Conservation (phyloP, 257 asterid species). For the Solanum arcanum region DNA sequence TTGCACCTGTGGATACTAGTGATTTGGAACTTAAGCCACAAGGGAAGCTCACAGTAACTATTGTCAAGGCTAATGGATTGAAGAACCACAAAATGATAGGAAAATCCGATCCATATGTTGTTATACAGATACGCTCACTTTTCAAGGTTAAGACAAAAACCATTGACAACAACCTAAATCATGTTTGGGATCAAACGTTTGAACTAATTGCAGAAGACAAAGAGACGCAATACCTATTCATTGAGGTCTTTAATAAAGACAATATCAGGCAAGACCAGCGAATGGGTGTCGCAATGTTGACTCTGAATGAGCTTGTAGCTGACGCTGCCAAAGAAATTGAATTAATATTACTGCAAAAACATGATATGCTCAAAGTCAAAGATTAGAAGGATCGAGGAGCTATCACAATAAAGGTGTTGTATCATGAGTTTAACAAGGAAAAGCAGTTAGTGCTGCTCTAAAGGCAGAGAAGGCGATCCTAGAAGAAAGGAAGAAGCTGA, state of each 20-base stretch:
- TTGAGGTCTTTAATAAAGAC: slow-evolving; percentile 90
- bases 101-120: slow-evolving; percentile 90
- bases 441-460: slow-evolving; percentile 61
- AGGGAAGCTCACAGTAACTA: slow-evolving; percentile 62
- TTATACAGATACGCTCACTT: slow-evolving; percentile 68
- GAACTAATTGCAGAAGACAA: slow-evolving; percentile 89
- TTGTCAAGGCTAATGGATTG: slow-evolving; percentile 54
- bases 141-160: slow-evolving; percentile 87
- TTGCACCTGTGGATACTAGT: slow-evolving; percentile 81
- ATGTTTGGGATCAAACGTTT: slow-evolving; percentile 73
- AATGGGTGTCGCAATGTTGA: slow-evolving; percentile 59
- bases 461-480: slow-evolving; percentile 76
- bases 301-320: slow-evolving; percentile 60
- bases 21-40: slow-evolving; percentile 98
- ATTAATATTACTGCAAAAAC: slow-evolving; percentile 57
- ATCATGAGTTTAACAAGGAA: slow-evolving; percentile 79
- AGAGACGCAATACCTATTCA: slow-evolving; percentile 72
- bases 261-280: slow-evolving; percentile 72
- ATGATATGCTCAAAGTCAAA: slow-evolving; percentile 78
- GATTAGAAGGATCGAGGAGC: slow-evolving; percentile 92
- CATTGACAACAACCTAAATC: slow-evolving; percentile 86
- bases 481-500: slow-evolving; percentile 81
- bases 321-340: slow-evolving; percentile 49
- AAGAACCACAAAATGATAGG: slow-evolving; percentile 93
- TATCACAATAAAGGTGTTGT: slow-evolving; percentile 54